Conservation (phyloP, 2,329 filamentous ascomycete genomes). For the Hirsutella rhossiliensis region DNA sequence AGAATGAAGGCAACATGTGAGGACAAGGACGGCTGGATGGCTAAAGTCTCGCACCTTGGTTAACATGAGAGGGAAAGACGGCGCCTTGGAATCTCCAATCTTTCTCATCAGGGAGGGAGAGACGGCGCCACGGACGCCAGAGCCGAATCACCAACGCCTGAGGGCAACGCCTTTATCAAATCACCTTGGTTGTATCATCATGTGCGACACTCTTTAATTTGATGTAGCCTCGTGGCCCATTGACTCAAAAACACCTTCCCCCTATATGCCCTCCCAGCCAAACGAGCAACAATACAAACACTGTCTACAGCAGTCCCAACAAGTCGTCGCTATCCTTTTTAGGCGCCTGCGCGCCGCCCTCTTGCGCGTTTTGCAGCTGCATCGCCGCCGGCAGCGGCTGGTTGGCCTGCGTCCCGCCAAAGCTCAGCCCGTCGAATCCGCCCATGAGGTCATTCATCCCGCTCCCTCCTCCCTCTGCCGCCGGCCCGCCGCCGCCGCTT, state of each 20-base stretch:
- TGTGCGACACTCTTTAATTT: not conserved
- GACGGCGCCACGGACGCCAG: not conserved
- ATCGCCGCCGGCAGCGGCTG: constrained; percentile 54
- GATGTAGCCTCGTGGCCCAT: not conserved
- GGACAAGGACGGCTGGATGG: too few species aligned
- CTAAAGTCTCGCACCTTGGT: too few species aligned
- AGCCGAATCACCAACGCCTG: too few species aligned
- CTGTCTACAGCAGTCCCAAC: constrained; percentile 26
- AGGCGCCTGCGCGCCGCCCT: constrained; percentile 23
- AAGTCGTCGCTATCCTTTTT: constrained; percentile 53
- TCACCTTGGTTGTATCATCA: too few species aligned
- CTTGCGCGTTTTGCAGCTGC: constrained; percentile 34
- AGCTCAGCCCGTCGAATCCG: constrained; percentile 71
- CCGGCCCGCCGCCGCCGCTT: constrained; percentile 15
- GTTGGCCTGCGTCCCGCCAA: constrained; percentile 44
- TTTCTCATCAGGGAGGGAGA: too few species aligned
- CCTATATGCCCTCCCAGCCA: too few species aligned
- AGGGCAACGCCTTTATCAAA: too few species aligned
- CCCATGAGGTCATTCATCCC: constrained; percentile 83
- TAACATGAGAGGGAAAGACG: too few species aligned
- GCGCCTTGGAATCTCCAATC: too few species aligned
- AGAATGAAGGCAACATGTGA: too few species aligned
- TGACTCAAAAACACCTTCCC: not conserved
- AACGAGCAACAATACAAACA: too few species aligned
- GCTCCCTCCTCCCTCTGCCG: constrained; percentile 32